phyloP scores from a whole-genome alignment of 2,329 filamentous ascomycete genomes.

The Ophiostoma sp. region DNA sequence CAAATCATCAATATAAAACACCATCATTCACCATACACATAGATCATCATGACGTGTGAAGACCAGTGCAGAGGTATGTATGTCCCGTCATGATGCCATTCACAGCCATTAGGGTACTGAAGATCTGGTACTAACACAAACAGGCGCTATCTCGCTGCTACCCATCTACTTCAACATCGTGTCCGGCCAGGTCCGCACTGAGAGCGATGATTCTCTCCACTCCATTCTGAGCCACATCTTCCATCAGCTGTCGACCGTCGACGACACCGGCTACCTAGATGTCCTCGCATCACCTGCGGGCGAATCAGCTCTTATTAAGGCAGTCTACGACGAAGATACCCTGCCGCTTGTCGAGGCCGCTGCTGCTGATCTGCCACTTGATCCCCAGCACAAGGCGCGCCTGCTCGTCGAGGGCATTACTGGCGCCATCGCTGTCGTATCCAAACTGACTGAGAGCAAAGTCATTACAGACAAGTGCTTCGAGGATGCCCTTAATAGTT shows the following conservation, averaged over 20 bases:
- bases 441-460: slow-evolving; percentile 12
- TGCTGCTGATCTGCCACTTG: slow-evolving; percentile 30
- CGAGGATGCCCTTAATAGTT: slow-evolving; percentile 31
- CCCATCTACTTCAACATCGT: slow-evolving; percentile 30
- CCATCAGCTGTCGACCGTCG: slow-evolving; percentile 27
- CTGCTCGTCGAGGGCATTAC: slow-evolving; percentile 36
- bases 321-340: slow-evolving; percentile 34
- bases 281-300: slow-evolving; percentile 27
- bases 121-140: not conserved
- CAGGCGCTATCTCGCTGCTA: slow-evolving; percentile 32
- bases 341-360: slow-evolving; percentile 33
- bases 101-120: not conserved
- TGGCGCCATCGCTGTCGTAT: slow-evolving; percentile 33
- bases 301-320: slow-evolving; percentile 30
- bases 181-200: slow-evolving; percentile 30
- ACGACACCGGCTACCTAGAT: slow-evolving; percentile 15
- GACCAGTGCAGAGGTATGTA: not conserved
- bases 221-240: slow-evolving; percentile 30
- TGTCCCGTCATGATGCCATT: not conserved
- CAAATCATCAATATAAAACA: no score
- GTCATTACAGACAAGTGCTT: slow-evolving; percentile 26
- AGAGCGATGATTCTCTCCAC: slow-evolving; percentile 29
- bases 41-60: not conserved
- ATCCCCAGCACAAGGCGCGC: slow-evolving; percentile 33
- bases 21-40: not conserved